Evolutionary conservation across 257 asterid species (phyloP).

Genomic region (Hygrophila difformis): DNA sequence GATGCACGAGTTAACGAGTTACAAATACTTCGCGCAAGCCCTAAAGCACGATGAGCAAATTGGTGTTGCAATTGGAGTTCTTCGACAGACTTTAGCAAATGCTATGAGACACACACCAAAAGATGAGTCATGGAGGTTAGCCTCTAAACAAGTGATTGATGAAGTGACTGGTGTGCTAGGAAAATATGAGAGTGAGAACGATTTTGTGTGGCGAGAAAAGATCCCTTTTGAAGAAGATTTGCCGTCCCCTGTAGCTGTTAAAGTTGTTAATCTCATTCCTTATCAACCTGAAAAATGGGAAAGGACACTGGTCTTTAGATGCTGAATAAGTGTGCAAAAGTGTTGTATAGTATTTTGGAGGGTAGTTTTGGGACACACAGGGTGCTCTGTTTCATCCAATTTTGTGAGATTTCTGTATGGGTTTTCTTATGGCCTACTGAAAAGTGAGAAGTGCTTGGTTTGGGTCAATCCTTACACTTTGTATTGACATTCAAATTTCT

Average conservation of each 20-base stretch:
- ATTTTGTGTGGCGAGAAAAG: constrained; percentile 50
- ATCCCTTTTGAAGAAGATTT: constrained; percentile 24
- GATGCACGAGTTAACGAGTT: constrained; percentile 45
- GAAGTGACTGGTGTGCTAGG: constrained; percentile 27
- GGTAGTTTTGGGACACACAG: too few species aligned
- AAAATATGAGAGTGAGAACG: constrained; percentile 57
- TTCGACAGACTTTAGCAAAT: constrained; percentile 29
- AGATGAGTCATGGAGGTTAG: constrained; percentile 44
- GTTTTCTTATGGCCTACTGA: too few species aligned
- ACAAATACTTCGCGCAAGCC: constrained; percentile 34
- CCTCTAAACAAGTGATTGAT: constrained; percentile 23
- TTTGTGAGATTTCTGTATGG: too few species aligned
- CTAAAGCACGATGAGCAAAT: constrained; percentile 38
- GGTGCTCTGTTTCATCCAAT: too few species aligned
- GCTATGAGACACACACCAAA: constrained; percentile 29
- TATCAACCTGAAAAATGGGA: constrained; percentile 37
- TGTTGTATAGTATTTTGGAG: too few species aligned
- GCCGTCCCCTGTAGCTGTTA: constrained; percentile 32
- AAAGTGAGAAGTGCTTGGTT: too few species aligned
- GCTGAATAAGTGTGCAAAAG: too few species aligned
- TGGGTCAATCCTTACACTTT: too few species aligned
- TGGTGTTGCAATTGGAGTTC: constrained; percentile 46
- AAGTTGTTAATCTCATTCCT: constrained; percentile 37
- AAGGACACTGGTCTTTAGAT: constrained; percentile 25
- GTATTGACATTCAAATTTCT: too few species aligned